Base-by-base conservation (phyloP, 208 protist genomes). In the Leishmania mexicana region DNA sequence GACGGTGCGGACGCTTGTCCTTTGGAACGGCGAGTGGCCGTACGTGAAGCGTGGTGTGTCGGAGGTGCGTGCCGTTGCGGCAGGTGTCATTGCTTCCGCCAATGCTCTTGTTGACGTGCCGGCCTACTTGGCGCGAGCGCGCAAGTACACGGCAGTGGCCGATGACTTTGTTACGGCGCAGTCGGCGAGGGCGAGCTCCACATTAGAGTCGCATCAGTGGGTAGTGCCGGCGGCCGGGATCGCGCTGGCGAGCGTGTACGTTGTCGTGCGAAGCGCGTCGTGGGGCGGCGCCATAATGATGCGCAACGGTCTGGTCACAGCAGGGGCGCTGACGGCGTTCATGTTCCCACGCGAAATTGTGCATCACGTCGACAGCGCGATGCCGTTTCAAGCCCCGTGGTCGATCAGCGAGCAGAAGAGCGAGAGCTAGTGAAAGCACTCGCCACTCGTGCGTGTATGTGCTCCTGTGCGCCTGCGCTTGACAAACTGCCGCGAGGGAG, bases 21-120 rank as follows among this genome's bases (percentile, higher is more conserved):
- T 95, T 45, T 97, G 94, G 92, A 88, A 81, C 40, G 92, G 92
- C 13, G 94, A 97, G 88, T 97, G 94, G 94, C 85, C 85, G 45
- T 95, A 91, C 79, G 90, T 96, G 65, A 91, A 90, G 82, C 81
- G 82, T 3, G 83, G 88, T 13, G 89, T 95, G 15, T 83, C 88
- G 15, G 76, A 88, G 83, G 84, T 88, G 80, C 86, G 92, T 17
- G 77, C 85, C n/a, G 79, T 68, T 21, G 81, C 65, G n/a, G 82
- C 75, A 38, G 28, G 80, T 38, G 76, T 60, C 45, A 78, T 78
- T 35, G 51, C 40, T 60, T 49, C 83, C 49, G 62, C 89, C 24
- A 81, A 51, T 17, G 65, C 68, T 17, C 75, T 88, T 17, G 82
- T 94, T 3, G 88, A 97, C 79, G 35, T 92, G 21, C 84, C 89